phyloP scores from a whole-genome alignment of 2,329 filamentous ascomycete genomes.

The Furcasterigmium sp. region DNA sequence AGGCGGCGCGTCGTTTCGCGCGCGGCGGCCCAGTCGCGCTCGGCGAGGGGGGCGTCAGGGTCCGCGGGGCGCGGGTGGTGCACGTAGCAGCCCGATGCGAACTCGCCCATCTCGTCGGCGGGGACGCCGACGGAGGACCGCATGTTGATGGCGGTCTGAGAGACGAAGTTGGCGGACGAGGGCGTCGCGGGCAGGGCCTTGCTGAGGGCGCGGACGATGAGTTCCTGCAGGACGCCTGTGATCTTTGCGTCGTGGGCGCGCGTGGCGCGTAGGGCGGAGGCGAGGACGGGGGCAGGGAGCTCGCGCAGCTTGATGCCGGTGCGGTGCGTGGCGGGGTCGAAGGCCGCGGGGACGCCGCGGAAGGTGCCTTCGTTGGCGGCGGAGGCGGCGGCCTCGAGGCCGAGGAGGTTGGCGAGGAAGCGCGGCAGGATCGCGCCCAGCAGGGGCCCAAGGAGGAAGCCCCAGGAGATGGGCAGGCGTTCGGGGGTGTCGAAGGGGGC shows the following conservation, averaged over 20 bases:
- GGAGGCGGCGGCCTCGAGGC: slow-evolving; percentile 21
- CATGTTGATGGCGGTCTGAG: slow-evolving; percentile 33
- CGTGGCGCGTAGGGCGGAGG: slow-evolving; percentile 20
- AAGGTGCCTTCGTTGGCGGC: slow-evolving; percentile 24
- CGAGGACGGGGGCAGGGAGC: slow-evolving; percentile 20
- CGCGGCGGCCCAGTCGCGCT: slow-evolving; percentile 27
- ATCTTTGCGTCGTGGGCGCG: slow-evolving; percentile 29
- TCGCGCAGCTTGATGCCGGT: slow-evolving; percentile 25
- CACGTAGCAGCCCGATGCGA: slow-evolving; percentile 21
- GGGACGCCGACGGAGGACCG: slow-evolving; percentile 24
- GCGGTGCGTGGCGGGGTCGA: slow-evolving; percentile 15
- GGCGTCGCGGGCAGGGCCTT: slow-evolving; percentile 14
- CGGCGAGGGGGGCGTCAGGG: slow-evolving; percentile 2
- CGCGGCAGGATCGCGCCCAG: slow-evolving; percentile 29
- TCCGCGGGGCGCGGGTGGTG: slow-evolving; percentile 12
- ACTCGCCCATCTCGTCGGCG: slow-evolving; percentile 28
- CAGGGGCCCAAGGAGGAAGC: slow-evolving; percentile 33
- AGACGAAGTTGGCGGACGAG: slow-evolving; percentile 26
- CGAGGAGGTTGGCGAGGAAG: slow-evolving; percentile 23
- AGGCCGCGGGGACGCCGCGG: slow-evolving; percentile 18
- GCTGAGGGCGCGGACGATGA: slow-evolving; percentile 31
- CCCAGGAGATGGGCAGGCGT: slow-evolving; percentile 35
- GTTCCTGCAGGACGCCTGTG: slow-evolving; percentile 32
- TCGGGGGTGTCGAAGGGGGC: slow-evolving; percentile 30
- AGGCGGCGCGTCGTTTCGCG: slow-evolving; percentile 23